Base-by-base conservation (phyloP, 225 moss, liverwort and hornwort genomes). In the Asterella californica region DNA sequence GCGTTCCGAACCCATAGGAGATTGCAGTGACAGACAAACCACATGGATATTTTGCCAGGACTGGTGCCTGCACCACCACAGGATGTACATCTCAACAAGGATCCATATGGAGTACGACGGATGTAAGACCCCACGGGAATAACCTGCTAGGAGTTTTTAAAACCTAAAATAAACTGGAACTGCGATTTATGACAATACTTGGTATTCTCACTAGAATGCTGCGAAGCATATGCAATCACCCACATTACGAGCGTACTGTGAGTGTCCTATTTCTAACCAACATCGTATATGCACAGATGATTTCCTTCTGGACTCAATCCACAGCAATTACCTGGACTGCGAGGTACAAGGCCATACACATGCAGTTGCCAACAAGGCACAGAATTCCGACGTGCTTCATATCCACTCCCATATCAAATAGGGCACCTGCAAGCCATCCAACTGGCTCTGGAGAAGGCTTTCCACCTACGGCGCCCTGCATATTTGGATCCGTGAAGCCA, bases 371-470 rank as follows among this genome's bases (percentile, higher is more conserved):
- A 63, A 93, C 75, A 33, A 99, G 89, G 75, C 93, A 99, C 19
- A 95, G 12, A 47, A 89, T 85, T 75, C 97, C 97, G 55, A 95
- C 55, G 57, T 88, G 97, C 91, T 90, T 90, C 76, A 90, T 84
- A 46, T 95, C 89, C n/a, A 99, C 79, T 77, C 93, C 93, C 60
- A 88, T 57, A 65, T 86, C 91, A 75, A 95, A 45, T 57, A 99
- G 77, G 48, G 90, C 87, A 38, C 87, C 84, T 83, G 88, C 90
- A 83, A 99, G 75, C 93, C 92, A 92, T 71, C 97, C 91, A 67
- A 87, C 84, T 76, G 97, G 95, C 89, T 95, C 97, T 69, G 93
- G 95, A 74, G 97, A 94, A 80, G 93, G 90, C 80, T 92, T 99
- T 79, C 92, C 97, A 84, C 89, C 89, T 67, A 92, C 71, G 36